Base-by-base conservation (phyloP, 176 grass and related monocot genomes). In the Alloteropsis semialata region DNA sequence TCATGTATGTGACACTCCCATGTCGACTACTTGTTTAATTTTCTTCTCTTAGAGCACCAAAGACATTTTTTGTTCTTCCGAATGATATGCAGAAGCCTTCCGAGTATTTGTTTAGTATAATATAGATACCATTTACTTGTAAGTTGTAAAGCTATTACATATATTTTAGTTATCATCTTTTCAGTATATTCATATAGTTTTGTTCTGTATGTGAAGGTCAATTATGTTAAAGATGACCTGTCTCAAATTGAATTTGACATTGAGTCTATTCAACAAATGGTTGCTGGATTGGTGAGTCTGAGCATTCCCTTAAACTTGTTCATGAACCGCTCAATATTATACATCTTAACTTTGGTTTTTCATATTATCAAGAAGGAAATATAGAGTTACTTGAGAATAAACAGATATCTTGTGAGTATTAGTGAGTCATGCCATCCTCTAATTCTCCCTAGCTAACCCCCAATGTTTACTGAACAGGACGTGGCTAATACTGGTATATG, bases 231-330 rank as follows among this genome's bases (percentile, higher is more conserved):
- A 82, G 85, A 68, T 42, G 90, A 90, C 44, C 71, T 98, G 30
- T 91, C 87, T 77, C 90, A 93, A 86, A 98, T 98, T 86, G 96
- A 91, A 71, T 98, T 98, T 87, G 96, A 95, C 77, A 91, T 95
- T 76, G 92, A 90, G 80, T 58, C 87, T 10, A 93, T 98, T 62
- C 92, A 93, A 84, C 82, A 90, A 65, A 98, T 98, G 96, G 87
- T 98, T 67, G 78, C 87, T 57, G 90, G 88, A 82, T 61, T 98
- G 87, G 92, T 98, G 76, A 98, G 96, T 87, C 45, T 78, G 27
- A 76, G 62, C 8, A 21, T 76, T 68, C 59, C 65, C 41, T 81
- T 50, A 59, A 63, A 12, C 2, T 34, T 92, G 22, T 27, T 50
- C 5, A 16, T 27, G 18, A 88, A 86, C 22, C 60, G 65, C 55